phyloP scores from a whole-genome alignment of 805 yeast species.

The Saccharomyces eubayanus region DNA sequence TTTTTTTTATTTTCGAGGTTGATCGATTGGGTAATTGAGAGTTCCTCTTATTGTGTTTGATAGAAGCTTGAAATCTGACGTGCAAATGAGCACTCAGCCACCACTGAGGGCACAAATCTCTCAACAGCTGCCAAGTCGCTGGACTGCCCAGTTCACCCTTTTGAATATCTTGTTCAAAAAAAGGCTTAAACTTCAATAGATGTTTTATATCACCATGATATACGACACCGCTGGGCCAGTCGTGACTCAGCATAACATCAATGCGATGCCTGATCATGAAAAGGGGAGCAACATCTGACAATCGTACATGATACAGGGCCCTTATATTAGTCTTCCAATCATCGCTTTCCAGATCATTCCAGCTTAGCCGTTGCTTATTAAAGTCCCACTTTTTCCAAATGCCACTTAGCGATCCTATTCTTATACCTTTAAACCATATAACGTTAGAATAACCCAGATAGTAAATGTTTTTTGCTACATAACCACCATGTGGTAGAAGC shows the following conservation, averaged over 20 bases:
- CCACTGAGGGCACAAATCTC: conserved; percentile 47
- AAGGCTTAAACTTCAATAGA: conserved; percentile 55
- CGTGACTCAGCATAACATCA: conserved; percentile 71
- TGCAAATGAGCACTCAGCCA: conserved; percentile 94
- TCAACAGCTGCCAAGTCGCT: conserved; percentile 47
- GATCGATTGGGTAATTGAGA: conserved; percentile 4
- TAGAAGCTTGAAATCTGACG: conserved; percentile 55
- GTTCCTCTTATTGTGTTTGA: conserved; percentile 31
- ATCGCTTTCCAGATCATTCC: conserved; percentile 30
- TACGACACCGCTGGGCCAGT: conserved; percentile 86
- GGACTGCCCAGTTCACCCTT: conserved; percentile 65
- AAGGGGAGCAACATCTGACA: conserved; percentile 50
- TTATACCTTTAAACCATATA: conserved; percentile 64
- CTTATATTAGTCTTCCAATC: conserved; percentile 21
- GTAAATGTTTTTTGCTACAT: conserved; percentile 83
- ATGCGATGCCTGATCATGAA: conserved; percentile 31
- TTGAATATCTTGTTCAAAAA: conserved; percentile 55
- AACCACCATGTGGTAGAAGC: conserved; percentile 78
- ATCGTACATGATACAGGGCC: conserved; percentile 53
- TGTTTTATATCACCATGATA: conserved; percentile 48
- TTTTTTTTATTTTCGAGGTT: conserved; percentile 3
- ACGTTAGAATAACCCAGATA: conserved; percentile 74
- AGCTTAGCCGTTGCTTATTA: conserved; percentile 42
- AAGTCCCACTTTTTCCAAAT: conserved; percentile 55
- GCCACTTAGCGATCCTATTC: conserved; percentile 80